phyloP scores from a whole-genome alignment of 2,329 filamentous ascomycete genomes.

The Penicillium thymicola region DNA sequence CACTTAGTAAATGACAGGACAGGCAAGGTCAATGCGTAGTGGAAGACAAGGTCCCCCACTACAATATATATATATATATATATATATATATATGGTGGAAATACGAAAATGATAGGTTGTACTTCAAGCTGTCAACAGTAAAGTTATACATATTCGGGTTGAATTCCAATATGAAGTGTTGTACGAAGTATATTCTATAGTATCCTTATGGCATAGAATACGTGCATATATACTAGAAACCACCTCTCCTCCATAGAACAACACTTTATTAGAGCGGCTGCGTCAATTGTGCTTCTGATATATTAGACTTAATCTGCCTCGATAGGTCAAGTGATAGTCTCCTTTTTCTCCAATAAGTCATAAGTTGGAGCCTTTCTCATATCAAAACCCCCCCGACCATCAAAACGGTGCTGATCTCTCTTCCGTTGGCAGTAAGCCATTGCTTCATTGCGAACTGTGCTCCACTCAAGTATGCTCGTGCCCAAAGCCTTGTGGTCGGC shows the following conservation, averaged over 20 bases:
- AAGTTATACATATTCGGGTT: neutral
- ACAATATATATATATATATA: too few relatives aligned
- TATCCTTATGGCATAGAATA: neutral
- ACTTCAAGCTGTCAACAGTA: neutral
- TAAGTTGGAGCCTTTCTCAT: constrained; percentile 34
- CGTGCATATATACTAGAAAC: neutral
- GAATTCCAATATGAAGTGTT: neutral
- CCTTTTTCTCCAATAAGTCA: constrained; percentile 34
- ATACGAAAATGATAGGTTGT: too few relatives aligned
- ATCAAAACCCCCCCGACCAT: constrained; percentile 35
- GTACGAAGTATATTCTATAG: neutral
- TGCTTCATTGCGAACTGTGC: constrained; percentile 32
- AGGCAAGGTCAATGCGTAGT: too few relatives aligned
- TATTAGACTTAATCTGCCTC: neutral
- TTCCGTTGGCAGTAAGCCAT: constrained; percentile 43
- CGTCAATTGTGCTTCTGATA: neutral
- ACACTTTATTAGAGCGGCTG: neutral
- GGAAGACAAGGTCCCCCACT: too few relatives aligned
- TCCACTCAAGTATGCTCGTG: constrained; percentile 34
- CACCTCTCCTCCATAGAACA: neutral
- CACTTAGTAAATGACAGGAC: too few relatives aligned
- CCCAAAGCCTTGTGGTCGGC: constrained; percentile 34
- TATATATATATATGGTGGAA: neutral
- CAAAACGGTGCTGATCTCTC: constrained; percentile 42
- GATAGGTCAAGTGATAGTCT: constrained; percentile 13